These are phyloP conservation scores for Coleophoma cylindrospora DNA, from an alignment of 2,329 filamentous ascomycete genomes.

Conservation along the genomic window DNA sequence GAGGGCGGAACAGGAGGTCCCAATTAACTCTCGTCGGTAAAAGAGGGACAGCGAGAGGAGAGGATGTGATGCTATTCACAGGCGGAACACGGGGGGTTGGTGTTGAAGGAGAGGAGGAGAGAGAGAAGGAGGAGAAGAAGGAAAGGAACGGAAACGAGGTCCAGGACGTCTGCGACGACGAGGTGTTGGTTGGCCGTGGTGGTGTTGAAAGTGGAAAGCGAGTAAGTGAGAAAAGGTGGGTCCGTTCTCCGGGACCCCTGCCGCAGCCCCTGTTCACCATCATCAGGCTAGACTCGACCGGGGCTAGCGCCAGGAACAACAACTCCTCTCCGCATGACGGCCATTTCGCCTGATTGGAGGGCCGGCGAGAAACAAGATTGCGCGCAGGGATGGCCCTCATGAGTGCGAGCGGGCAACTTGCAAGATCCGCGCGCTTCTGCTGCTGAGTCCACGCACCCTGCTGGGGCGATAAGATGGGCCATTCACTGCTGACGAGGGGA, in stretches of 20 bases:
- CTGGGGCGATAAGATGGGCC: too few relatives aligned
- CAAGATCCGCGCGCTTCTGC: too few relatives aligned
- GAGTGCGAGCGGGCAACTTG: not conserved
- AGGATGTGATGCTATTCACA: not conserved
- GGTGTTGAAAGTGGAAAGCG: not conserved
- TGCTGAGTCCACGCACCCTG: too few relatives aligned
- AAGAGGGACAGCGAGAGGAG: constrained; percentile 14
- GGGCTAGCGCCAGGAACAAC: not conserved
- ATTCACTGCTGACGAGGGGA: too few relatives aligned
- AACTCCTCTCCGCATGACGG: not conserved
- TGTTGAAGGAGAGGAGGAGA: constrained; percentile 14
- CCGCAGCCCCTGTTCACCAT: not conserved
- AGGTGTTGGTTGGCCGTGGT: not conserved
- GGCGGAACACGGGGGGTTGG: not conserved
- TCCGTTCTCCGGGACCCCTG: not conserved
- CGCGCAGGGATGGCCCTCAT: not conserved
- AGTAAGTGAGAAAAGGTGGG: not conserved
- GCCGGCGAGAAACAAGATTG: not conserved
- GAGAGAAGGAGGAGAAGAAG: constrained; percentile 26
- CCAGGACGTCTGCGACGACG: too few relatives aligned
- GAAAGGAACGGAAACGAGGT: not conserved
- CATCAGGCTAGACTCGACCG: not conserved
- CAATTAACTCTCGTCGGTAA: constrained; percentile 12
- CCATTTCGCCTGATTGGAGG: not conserved
- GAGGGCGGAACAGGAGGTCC: constrained; percentile 2